phyloP scores from a whole-genome alignment of 2,329 filamentous ascomycete species.

The Penicillium sp. region DNA sequence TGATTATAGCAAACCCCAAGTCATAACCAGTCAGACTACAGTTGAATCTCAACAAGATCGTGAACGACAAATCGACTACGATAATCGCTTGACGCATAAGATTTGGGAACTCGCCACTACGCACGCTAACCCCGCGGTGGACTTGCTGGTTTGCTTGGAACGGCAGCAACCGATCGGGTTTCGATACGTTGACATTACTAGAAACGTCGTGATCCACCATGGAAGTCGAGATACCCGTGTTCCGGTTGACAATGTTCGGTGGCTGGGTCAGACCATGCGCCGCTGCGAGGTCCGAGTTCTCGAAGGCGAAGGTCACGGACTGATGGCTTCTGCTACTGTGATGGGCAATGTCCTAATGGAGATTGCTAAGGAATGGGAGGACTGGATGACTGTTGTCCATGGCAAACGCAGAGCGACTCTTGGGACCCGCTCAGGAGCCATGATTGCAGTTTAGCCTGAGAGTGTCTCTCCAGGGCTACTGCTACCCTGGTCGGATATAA shows the following conservation, averaged over 20 bases:
- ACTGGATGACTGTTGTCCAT: conserved; percentile 70
- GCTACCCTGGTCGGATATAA: neutral
- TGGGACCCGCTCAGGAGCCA: conserved; percentile 28
- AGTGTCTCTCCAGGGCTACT: neutral
- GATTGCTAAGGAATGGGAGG: conserved; percentile 92
- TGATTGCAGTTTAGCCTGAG: conserved; percentile 14
- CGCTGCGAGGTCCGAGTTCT: conserved; percentile 89
- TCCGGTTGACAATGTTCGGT: conserved; percentile 91
- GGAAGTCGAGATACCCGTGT: conserved; percentile 89
- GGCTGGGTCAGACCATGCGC: conserved; percentile 93
- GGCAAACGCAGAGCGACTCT: conserved; percentile 45
- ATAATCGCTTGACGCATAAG: conserved; percentile 82
- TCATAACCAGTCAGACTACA: conserved; percentile 10
- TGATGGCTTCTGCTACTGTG: conserved; percentile 92
- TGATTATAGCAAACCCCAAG: conserved; percentile 19
- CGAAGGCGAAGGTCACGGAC: conserved; percentile 87
- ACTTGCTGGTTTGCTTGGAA: conserved; percentile 90
- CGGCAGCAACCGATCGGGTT: conserved; percentile 91
- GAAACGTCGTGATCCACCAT: conserved; percentile 91
- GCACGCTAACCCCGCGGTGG: conserved; percentile 90
- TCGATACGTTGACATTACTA: conserved; percentile 93
- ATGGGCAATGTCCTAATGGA: conserved; percentile 96
- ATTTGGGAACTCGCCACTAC: conserved; percentile 94
- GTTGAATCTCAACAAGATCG: conserved; percentile 37
- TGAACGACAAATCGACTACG: conserved; percentile 63